Evolutionary conservation across 176 grass and related monocot species (phyloP).

Genomic region (Lolium rigidum): DNA sequence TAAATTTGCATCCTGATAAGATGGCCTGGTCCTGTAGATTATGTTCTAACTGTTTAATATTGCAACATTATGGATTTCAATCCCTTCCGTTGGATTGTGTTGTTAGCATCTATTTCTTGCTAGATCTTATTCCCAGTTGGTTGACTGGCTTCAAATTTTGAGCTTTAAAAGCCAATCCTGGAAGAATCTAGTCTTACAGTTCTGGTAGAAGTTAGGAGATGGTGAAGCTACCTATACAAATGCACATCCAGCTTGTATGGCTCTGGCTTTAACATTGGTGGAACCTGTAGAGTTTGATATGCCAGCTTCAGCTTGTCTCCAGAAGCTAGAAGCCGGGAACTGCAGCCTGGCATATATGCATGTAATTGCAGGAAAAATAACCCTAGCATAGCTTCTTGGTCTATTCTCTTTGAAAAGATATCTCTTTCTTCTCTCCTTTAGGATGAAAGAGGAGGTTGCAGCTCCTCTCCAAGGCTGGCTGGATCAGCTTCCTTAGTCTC

Average conservation of each 20-base stretch:
- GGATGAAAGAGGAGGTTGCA: too few relatives aligned
- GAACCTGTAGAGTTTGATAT: not conserved
- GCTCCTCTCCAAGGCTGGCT: not conserved
- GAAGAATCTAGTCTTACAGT: not conserved
- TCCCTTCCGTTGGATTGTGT: not conserved
- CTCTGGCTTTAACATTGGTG: not conserved
- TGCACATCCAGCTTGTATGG: slow-evolving; percentile 11
- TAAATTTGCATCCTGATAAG: slow-evolving; percentile 6
- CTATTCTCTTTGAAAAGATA: too few relatives aligned
- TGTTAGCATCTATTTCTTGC: not conserved
- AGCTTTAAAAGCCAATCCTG: not conserved
- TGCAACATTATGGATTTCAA: slow-evolving; percentile 15
- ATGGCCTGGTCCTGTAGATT: not conserved
- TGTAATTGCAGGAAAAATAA: not conserved
- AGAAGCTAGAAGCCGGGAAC: not conserved
- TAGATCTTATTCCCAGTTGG: slow-evolving; percentile 7
- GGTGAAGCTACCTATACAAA: not conserved
- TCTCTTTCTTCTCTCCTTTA: too few relatives aligned
- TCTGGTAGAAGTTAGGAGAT: not conserved
- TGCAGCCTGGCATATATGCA: not conserved
- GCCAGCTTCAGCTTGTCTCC: not conserved
- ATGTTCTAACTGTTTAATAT: not conserved
- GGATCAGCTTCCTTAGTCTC: not conserved
- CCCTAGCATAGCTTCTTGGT: too few relatives aligned
- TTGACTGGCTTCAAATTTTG: not conserved